Percentiles rank a stretch among this genome's conserved stretches.
Conservation (phyloP, 305 asterid species). For the Fraxinus albicans region DNA sequence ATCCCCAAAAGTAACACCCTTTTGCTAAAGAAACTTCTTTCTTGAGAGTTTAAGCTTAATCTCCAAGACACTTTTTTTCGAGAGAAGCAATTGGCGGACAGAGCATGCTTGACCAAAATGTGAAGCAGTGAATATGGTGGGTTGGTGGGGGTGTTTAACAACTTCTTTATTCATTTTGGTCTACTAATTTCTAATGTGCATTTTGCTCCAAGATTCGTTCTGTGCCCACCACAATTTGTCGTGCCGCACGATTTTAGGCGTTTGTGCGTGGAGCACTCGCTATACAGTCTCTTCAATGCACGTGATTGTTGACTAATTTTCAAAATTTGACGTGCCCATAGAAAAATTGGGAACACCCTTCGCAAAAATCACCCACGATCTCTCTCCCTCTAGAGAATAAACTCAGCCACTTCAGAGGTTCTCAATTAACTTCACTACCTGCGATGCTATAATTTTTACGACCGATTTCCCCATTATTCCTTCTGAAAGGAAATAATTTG, state of each 20-base stretch:
- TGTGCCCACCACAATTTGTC: constrained; percentile 25
- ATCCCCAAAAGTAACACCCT: not conserved
- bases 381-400: too few relatives aligned
- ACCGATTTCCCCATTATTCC: not conserved
- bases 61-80: not conserved
- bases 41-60: not conserved
- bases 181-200: not conserved
- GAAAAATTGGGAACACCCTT: not conserved
- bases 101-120: not conserved
- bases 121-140: not conserved
- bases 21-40: not conserved
- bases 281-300: not conserved
- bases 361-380: too few relatives aligned
- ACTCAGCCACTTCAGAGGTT: not conserved
- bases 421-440: not conserved
- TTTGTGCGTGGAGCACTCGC: not conserved
- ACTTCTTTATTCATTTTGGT: not conserved
- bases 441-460: not conserved
- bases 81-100: not conserved
- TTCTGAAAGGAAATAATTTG: not conserved
- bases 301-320: not conserved
- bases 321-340: not conserved
- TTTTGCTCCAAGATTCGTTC: constrained; percentile 14
- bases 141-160: not conserved
- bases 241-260: not conserved